A percentile compares a stretch with the other conserved stretches of the same genome.
phyloP scores from a whole-genome alignment of 164 flowering plant species.

The Vitis cinerea region DNA sequence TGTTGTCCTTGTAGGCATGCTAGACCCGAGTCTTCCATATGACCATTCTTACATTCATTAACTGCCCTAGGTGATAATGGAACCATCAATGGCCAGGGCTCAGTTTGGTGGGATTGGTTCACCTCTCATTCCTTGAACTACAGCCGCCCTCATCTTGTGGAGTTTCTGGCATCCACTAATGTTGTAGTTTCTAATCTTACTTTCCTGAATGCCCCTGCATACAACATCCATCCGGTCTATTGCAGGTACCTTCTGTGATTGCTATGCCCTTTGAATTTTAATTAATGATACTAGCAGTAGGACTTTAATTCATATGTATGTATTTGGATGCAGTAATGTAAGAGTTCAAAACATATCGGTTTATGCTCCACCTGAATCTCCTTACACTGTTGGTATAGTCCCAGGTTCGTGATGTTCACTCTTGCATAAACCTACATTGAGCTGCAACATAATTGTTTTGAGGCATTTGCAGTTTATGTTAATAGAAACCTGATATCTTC shows the following conservation, averaged over 20 bases:
- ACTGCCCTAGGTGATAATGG: constrained; percentile 81
- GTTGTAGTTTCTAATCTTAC: constrained; percentile 78
- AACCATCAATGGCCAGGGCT: constrained; percentile 92
- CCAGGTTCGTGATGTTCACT: constrained; percentile 33
- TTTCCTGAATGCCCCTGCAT: constrained; percentile 76
- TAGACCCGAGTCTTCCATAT: background rate
- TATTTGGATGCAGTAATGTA: constrained; percentile 36
- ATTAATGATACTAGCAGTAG: background rate
- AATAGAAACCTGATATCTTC: too few relatives aligned
- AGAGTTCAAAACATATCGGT: constrained; percentile 37
- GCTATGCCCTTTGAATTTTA: background rate
- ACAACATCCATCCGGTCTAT: constrained; percentile 84
- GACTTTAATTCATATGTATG: background rate
- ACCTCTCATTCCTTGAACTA: constrained; percentile 58
- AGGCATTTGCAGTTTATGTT: too few relatives aligned
- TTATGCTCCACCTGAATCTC: constrained; percentile 36
- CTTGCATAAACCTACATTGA: background rate
- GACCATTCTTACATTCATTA: background rate
- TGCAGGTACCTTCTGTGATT: constrained; percentile 55
- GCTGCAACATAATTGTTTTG: too few relatives aligned
- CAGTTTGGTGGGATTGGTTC: constrained; percentile 86
- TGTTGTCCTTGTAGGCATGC: too few relatives aligned
- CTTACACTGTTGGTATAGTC: constrained; percentile 42
- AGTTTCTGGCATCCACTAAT: constrained; percentile 48
- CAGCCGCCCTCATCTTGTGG: constrained; percentile 92